phyloP scores from a whole-genome alignment of 257 asterid species.

The Solanum pimpinellifolium region DNA sequence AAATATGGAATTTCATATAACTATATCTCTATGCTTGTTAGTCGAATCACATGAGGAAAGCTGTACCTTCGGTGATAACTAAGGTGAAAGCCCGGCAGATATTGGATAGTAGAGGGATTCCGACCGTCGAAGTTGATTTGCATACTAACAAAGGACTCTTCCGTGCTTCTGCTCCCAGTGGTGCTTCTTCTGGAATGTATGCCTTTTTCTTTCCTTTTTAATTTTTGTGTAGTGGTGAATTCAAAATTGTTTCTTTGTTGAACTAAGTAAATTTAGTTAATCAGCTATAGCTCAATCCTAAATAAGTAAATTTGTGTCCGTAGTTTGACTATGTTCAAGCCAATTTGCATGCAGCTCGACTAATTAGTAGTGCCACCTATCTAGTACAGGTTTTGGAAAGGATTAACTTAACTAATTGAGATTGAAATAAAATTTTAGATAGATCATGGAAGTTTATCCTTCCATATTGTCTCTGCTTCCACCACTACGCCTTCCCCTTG shows the following conservation, averaged over 20 bases:
- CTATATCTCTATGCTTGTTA: not conserved
- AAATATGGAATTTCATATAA: not conserved
- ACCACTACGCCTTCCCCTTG: not conserved
- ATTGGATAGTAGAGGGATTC: constrained; percentile 96
- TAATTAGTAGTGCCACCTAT: not conserved
- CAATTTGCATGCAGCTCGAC: not conserved
- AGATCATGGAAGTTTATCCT: not conserved
- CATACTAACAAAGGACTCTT: constrained; percentile 82
- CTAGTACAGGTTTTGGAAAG: not conserved
- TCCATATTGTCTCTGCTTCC: not conserved
- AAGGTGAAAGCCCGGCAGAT: constrained; percentile 90
- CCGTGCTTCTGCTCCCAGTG: constrained; percentile 84
- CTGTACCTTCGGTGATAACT: constrained; percentile 78
- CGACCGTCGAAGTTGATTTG: constrained; percentile 96
- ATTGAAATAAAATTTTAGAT: not conserved
- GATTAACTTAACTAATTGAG: not conserved
- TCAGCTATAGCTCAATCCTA: not conserved
- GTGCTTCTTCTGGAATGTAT: constrained; percentile 72
- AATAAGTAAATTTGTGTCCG: not conserved
- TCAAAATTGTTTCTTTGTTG: not conserved
- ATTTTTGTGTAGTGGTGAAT: too few relatives aligned
- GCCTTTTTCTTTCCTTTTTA: not conserved
- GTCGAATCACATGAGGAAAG: constrained; percentile 92
- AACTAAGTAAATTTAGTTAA: not conserved
- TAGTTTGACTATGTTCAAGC: not conserved